Conservation (phyloP, 1,139 yeast genomes). For the Debaryomyces subglobosus region DNA sequence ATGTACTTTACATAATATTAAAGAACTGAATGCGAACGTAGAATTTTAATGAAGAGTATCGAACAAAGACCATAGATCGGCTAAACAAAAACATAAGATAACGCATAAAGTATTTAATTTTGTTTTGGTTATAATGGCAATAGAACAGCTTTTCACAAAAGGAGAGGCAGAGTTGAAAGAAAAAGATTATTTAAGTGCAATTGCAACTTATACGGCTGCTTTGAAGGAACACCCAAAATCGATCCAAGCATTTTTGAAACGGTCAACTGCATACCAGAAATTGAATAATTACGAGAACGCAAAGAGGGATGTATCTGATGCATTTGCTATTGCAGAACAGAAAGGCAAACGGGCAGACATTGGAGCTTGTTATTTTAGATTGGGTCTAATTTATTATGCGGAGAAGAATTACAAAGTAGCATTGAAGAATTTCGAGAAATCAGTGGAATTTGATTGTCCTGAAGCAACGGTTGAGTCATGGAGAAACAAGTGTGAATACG, state of each 20-base stretch:
- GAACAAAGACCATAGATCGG: neutral
- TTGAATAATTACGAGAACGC: slow-evolving; percentile 53
- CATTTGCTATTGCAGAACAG: slow-evolving; percentile 55
- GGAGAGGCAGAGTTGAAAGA: slow-evolving; percentile 36
- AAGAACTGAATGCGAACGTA: neutral
- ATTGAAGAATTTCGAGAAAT: slow-evolving; percentile 48
- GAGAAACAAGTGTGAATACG: slow-evolving; percentile 49
- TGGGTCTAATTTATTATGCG: slow-evolving; percentile 54
- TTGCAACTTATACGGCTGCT: slow-evolving; percentile 34
- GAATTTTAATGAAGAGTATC: slow-evolving; percentile 3
- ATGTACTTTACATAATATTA: neutral
- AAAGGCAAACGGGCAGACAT: slow-evolving; percentile 57
- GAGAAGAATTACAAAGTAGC: slow-evolving; percentile 54
- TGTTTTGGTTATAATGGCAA: slow-evolving; percentile 34
- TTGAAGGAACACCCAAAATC: slow-evolving; percentile 47
- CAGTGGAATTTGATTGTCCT: slow-evolving; percentile 48
- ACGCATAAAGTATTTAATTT: neutral
- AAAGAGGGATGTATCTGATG: slow-evolving; percentile 54
- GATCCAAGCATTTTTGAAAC: slow-evolving; percentile 54
- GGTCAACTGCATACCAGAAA: slow-evolving; percentile 61
- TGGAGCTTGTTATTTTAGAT: slow-evolving; percentile 61
- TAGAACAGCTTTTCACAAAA: slow-evolving; percentile 38
- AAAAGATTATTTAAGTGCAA: slow-evolving; percentile 43
- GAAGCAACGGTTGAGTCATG: slow-evolving; percentile 56
- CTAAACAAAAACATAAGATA: neutral